phyloP scores from a whole-genome alignment of 2,329 filamentous ascomycete species.

The Metarhizium brunneum region DNA sequence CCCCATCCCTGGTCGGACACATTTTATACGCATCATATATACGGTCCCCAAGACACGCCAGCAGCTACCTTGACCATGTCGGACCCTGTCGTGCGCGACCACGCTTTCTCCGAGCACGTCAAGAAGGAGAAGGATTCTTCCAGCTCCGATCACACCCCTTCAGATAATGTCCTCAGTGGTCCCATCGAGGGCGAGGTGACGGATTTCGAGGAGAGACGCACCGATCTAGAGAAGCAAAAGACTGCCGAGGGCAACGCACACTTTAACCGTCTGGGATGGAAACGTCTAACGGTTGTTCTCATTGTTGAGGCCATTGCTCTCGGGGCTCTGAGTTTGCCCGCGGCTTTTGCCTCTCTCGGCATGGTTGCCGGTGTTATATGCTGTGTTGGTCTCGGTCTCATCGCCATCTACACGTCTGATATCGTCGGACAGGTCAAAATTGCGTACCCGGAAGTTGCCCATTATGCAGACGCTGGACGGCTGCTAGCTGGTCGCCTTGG shows the following conservation, averaged over 20 bases:
- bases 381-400: conserved; percentile 31
- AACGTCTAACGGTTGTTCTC: conserved; percentile 44
- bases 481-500: conserved; percentile 52
- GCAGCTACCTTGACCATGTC: not conserved
- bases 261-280: conserved; percentile 47
- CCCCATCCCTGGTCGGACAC: not conserved
- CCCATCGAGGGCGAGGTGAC: conserved; percentile 20
- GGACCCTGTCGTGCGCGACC: conserved; percentile 4
- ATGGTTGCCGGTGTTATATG: conserved; percentile 41
- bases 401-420: conserved; percentile 39
- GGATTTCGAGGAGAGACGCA: conserved; percentile 29
- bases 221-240: conserved; percentile 38
- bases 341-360: conserved; percentile 42
- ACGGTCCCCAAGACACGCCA: not conserved
- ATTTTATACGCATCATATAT: not conserved
- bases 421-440: conserved; percentile 40
- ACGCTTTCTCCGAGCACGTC: conserved; percentile 1
- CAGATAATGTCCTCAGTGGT: conserved; percentile 17
- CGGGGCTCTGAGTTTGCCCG: conserved; percentile 40
- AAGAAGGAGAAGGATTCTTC: conserved; percentile 5
- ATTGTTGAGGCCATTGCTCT: conserved; percentile 50
- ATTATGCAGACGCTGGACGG: conserved; percentile 59
- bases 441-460: conserved; percentile 46
- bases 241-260: conserved; percentile 34
- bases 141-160: conserved; percentile 7